These are phyloP conservation scores for Amesomyces nigricolor DNA, from an alignment of 2,329 filamentous ascomycete genomes.

Conservation along the genomic window DNA sequence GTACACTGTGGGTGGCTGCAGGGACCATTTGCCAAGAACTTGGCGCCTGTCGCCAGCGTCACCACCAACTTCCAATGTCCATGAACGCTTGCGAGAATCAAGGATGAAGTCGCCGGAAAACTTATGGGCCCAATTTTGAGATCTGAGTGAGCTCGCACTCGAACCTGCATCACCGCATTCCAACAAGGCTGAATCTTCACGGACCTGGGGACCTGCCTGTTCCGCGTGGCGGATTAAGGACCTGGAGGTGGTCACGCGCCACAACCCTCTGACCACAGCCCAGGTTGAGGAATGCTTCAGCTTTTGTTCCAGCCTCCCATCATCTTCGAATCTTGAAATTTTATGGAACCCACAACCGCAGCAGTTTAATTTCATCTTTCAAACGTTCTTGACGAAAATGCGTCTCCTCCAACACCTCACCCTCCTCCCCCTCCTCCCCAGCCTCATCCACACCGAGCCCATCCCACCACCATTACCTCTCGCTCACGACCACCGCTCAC, in stretches of 20 bases:
- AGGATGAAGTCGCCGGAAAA: background rate
- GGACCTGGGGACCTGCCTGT: background rate
- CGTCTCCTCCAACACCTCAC: background rate
- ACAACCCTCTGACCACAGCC: background rate
- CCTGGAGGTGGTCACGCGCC: conserved; percentile 12
- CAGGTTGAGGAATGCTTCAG: too few relatives aligned
- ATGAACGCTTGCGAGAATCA: background rate
- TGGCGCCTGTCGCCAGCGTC: background rate
- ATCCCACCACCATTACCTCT: background rate
- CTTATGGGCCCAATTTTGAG: too few relatives aligned
- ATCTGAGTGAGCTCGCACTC: too few relatives aligned
- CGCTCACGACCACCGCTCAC: too few relatives aligned
- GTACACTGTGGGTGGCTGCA: too few relatives aligned
- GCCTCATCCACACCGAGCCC: background rate
- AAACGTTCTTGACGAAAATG: background rate
- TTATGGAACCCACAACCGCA: too few relatives aligned
- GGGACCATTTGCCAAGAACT: background rate
- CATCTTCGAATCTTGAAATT: background rate
- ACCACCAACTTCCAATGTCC: background rate
- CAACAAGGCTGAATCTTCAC: background rate
- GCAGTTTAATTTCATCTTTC: background rate
- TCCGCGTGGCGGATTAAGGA: conserved; percentile 1
- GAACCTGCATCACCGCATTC: background rate
- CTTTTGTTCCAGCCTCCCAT: background rate
- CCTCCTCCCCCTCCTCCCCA: background rate